Conservation (phyloP, 1,139 yeast species). For the Kluyveromyces sp. region DNA sequence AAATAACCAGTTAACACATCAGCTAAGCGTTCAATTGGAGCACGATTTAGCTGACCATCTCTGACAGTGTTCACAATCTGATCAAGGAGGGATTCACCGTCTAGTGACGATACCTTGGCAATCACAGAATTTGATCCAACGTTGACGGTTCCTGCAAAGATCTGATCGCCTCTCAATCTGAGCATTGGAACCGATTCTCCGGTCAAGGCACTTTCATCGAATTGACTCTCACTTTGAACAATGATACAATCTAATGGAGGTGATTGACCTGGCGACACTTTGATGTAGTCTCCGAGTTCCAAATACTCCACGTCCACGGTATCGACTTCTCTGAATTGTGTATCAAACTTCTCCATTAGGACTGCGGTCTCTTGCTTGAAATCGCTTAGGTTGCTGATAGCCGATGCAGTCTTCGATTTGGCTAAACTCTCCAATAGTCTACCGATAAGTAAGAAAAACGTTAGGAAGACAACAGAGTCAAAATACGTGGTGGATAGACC, state of each 20-base stretch:
- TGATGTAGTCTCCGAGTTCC: conserved; percentile 57
- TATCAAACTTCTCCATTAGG: conserved; percentile 36
- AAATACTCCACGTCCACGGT: conserved; percentile 45
- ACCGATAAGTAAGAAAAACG: conserved; percentile 65
- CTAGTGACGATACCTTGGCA: conserved; percentile 53
- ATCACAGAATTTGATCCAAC: conserved; percentile 48
- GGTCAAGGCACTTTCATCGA: conserved; percentile 73
- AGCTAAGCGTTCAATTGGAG: conserved; percentile 69
- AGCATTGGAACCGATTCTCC: conserved; percentile 56
- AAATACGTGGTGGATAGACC: conserved; percentile 63
- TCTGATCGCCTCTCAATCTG: conserved; percentile 50
- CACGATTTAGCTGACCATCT: conserved; percentile 65
- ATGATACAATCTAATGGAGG: conserved; percentile 68
- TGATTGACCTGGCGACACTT: conserved; percentile 59
- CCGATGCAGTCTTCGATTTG: conserved; percentile 59
- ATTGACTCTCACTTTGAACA: conserved; percentile 48
- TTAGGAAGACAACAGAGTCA: conserved; percentile 70
- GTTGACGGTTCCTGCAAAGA: conserved; percentile 69
- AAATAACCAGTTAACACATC: conserved; percentile 65
- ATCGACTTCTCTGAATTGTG: conserved; percentile 27
- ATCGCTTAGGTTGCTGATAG: conserved; percentile 47
- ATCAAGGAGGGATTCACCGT: conserved; percentile 61
- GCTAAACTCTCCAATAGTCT: conserved; percentile 60
- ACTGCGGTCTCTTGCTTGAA: conserved; percentile 48
- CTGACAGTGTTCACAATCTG: conserved; percentile 65